Conservation (phyloP, 2,329 filamentous ascomycete genomes). For the Phialocephala subalpina region DNA sequence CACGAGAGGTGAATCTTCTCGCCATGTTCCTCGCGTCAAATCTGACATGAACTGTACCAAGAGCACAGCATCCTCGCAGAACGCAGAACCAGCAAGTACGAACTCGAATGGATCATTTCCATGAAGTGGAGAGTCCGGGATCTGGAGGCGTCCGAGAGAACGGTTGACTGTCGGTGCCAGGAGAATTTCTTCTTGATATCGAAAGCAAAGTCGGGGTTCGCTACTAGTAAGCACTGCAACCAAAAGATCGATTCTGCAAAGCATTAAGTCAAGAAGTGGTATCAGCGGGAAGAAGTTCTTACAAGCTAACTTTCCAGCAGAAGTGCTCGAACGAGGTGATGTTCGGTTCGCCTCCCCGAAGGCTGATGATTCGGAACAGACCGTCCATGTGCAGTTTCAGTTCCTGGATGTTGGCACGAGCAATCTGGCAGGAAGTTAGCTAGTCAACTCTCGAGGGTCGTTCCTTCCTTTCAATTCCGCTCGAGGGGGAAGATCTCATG, state of each 20-base stretch:
- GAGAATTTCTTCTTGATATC: neutral
- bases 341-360: neutral
- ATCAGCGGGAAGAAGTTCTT: neutral
- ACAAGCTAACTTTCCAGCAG: conserved; percentile 17
- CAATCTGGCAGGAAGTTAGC: conserved; percentile 1
- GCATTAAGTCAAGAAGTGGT: neutral
- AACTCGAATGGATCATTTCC: neutral
- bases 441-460: neutral
- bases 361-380: neutral
- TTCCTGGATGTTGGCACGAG: conserved; percentile 1
- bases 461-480: no score
- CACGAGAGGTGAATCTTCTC: neutral
- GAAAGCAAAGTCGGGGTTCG: neutral
- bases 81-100: neutral
- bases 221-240: conserved; percentile 7
- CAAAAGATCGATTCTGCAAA: conserved; percentile 9
- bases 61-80: neutral
- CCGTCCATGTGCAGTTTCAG: conserved; percentile 2
- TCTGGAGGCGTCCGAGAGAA: neutral
- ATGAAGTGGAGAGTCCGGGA: conserved; percentile 1
- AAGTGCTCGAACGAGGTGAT: conserved; percentile 12
- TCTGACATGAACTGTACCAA: neutral
- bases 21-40: neutral
- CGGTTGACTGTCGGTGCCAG: neutral
- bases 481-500: no score